Evolutionary conservation across 805 yeast genomes (phyloP).

Genomic region (Komagataella ulmi): DNA sequence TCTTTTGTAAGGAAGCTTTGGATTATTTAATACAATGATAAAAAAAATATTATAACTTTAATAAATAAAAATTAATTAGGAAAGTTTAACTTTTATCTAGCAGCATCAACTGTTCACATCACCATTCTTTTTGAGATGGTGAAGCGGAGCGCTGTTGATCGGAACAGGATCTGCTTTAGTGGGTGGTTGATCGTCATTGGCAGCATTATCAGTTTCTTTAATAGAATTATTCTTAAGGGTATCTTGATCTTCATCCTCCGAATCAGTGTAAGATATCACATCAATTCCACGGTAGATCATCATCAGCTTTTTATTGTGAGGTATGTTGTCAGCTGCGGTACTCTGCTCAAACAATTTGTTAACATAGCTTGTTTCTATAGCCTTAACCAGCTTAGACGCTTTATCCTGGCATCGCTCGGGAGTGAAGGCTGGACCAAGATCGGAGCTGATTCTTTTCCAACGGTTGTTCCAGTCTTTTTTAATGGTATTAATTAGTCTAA

Average conservation of each 20-base stretch:
- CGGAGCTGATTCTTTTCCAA: conserved; percentile 23
- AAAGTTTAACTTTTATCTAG: background rate
- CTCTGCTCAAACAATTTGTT: conserved; percentile 14
- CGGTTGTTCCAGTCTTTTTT: conserved; percentile 26
- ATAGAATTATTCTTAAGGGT: background rate
- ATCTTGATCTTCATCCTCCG: background rate
- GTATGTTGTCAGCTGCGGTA: conserved; percentile 15
- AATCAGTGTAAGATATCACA: conserved; percentile 13
- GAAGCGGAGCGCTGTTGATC: background rate
- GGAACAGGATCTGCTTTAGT: background rate
- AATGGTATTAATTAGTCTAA: conserved; percentile 16
- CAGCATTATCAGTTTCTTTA: background rate
- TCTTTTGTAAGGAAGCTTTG: background rate
- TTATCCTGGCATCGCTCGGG: conserved; percentile 17
- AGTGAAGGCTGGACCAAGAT: conserved; percentile 15
- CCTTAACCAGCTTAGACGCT: conserved; percentile 17
- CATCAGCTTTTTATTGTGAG: conserved; percentile 16
- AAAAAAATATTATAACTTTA: background rate
- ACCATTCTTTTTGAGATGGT: background rate
- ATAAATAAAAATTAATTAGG: too few relatives aligned
- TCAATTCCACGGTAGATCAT: conserved; percentile 23
- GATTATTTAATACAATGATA: background rate
- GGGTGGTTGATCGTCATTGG: background rate
- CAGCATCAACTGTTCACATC: background rate
- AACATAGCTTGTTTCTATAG: conserved; percentile 14